Evolutionary conservation across 2,329 filamentous ascomycete species (phyloP).

Genomic region (Pseudogymnoascus sp.): DNA sequence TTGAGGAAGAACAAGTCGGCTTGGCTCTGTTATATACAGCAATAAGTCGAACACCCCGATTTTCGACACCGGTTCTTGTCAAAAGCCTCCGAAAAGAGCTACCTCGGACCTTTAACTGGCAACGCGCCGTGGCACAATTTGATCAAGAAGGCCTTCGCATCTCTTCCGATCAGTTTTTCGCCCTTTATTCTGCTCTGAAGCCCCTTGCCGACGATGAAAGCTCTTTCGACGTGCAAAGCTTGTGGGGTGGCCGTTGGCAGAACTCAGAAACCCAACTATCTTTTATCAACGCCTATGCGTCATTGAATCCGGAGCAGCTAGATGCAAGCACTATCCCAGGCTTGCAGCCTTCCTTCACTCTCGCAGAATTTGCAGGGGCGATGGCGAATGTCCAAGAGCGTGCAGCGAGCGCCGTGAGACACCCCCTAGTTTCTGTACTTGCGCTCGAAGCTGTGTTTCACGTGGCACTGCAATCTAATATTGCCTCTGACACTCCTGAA

Average conservation of each 20-base stretch:
- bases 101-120: conserved; percentile 58
- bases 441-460: conserved; percentile 66
- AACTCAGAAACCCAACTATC: conserved; percentile 82
- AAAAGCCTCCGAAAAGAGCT: conserved; percentile 55
- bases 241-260: conserved; percentile 88
- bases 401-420: conserved; percentile 63
- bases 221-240: conserved; percentile 71
- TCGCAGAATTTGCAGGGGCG: conserved; percentile 53
- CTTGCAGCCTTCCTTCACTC: conserved; percentile 67
- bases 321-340: conserved; percentile 80
- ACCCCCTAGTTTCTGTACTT: conserved; percentile 81
- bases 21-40: conserved; percentile 63
- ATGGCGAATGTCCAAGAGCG: conserved; percentile 51
- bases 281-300: conserved; percentile 84
- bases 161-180: conserved; percentile 71
- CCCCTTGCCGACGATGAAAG: conserved; percentile 56
- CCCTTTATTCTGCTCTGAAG: conserved; percentile 70
- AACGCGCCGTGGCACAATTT: conserved; percentile 68
- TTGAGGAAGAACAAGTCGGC: conserved; percentile 76
- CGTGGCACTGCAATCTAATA: conserved; percentile 53
- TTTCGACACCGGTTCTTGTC: conserved; percentile 49
- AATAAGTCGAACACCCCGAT: conserved; percentile 48
- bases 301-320: conserved; percentile 64
- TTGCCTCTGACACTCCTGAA: conserved; percentile 55
- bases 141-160: conserved; percentile 72